Evolutionary conservation across 176 grass and related monocot genomes (phyloP), one percentile per base, ranked within the genome.

Genomic region (Triticum urartu): DNA sequence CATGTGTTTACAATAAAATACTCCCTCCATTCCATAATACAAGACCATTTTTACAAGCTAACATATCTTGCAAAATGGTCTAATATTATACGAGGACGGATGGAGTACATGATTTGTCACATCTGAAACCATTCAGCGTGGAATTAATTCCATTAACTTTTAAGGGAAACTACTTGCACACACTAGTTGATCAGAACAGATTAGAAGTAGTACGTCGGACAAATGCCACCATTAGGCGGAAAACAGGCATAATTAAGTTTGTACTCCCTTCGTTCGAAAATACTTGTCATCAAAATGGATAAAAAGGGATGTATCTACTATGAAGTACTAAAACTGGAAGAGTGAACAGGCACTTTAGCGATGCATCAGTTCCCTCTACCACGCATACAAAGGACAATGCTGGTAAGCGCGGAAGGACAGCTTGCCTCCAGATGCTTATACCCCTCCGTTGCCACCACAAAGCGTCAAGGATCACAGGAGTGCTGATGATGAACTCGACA

Each of bases 401-500:
- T 71, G 5, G 68, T 72, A 21, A 72, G 35, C 20, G 36, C 68
- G 2, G 68, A 4, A 40, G 48, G 86, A 33, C 63, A 78, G 80
- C 25, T 88, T 69, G 45, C 35, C 47, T 78, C 75, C 2, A 83
- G 24, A 25, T 69, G 35, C 35, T 22, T 56, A n/a, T 83, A 83
- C 3, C 79, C 71, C 50, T 88, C 79, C 0, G 72, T 88, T 8
- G 18, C 72, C 45, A 83, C 67, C 15, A 88, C 79, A 35, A 47
- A 30, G 28, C 79, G 3, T 88, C 72, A 68, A 88, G 72, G 24
- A 83, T 69, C 18, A 8, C 24, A 47, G 11, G 24, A 34, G 72
- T 83, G 58, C 32, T 39, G n/a, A 83, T 8, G 5, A 88, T 83
- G 14, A 83, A 60, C 1, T 88, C 48, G 24, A 88, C 58, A 25